These are phyloP conservation scores for Pseudomassariella vexata DNA, from an alignment of 2,329 filamentous ascomycete species.

Conservation along the genomic window DNA sequence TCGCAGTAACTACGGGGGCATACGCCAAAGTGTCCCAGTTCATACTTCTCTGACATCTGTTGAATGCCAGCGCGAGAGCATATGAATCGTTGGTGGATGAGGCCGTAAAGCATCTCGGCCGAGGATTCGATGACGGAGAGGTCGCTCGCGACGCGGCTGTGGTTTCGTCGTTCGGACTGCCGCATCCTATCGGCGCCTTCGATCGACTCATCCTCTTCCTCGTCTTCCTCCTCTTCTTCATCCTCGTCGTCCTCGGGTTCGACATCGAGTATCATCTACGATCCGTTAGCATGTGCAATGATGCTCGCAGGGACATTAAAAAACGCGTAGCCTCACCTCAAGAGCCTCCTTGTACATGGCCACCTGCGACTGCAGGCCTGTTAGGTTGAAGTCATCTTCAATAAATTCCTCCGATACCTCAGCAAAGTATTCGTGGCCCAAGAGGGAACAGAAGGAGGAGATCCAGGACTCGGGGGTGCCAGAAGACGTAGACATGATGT, in stretches of 20 bases:
- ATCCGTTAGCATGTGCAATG: too few relatives aligned
- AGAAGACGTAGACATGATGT: conserved; percentile 54
- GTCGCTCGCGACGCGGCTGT: conserved; percentile 83
- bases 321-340: conserved; percentile 48
- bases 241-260: conserved; percentile 94
- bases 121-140: conserved; percentile 94
- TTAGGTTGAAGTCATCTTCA: conserved; percentile 99
- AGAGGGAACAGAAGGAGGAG: conserved; percentile 88
- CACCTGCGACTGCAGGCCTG: conserved; percentile 89
- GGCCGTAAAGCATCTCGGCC: conserved; percentile 94
- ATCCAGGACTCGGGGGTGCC: conserved; percentile 86
- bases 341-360: conserved; percentile 98
- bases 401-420: conserved; percentile 99
- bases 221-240: conserved; percentile 70
- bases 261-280: conserved; percentile 98
- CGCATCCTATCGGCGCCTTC: conserved; percentile 53
- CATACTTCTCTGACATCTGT: conserved; percentile 99
- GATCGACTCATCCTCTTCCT: conserved; percentile 65
- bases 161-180: conserved; percentile 65
- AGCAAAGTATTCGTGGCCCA: conserved; percentile 98
- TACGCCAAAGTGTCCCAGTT: conserved; percentile 89
- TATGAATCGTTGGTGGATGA: conserved; percentile 98
- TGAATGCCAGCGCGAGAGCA: conserved; percentile 94
- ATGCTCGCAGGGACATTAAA: not conserved
- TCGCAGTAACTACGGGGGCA: conserved; percentile 95